Percentiles rank a stretch among this genome's conserved stretches.
Conservation (phyloP, 495 filamentous ascomycete species). For the Aspergillus diversus region DNA sequence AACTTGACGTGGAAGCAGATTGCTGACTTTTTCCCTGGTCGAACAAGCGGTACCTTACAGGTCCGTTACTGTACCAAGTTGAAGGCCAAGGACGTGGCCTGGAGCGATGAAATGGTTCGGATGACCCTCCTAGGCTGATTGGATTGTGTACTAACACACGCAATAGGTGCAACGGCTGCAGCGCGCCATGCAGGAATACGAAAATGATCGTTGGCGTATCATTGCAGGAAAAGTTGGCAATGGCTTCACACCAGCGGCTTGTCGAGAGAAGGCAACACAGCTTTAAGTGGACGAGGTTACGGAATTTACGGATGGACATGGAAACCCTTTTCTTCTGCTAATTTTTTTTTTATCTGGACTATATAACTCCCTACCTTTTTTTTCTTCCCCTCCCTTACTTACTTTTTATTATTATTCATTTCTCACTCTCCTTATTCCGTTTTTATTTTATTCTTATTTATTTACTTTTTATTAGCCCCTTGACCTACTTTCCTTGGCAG, state of each 20-base stretch:
- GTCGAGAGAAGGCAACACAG: conserved; percentile 76
- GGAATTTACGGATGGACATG: conserved; percentile 20
- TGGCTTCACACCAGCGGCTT: conserved; percentile 82
- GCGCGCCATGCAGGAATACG: conserved; percentile 81
- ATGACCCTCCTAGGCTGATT: conserved; percentile 16
- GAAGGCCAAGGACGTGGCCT: conserved; percentile 88
- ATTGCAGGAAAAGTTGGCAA: conserved; percentile 84
- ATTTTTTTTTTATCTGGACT: conserved; percentile 1
- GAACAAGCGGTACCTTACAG: conserved; percentile 85
- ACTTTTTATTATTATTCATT: conserved; percentile 4
- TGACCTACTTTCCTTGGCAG: conserved; percentile 23
- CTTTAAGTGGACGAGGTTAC: conserved; percentile 32
- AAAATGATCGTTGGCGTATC: conserved; percentile 87
- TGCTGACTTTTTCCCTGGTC: conserved; percentile 88
- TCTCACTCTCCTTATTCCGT: conserved; percentile 10
- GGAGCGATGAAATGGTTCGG: conserved; percentile 89
- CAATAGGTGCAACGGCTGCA: conserved; percentile 74
- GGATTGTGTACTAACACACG: conserved; percentile 13
- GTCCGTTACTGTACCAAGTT: conserved; percentile 93
- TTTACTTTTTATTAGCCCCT: conserved; percentile 6
- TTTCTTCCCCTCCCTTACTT: neutral
- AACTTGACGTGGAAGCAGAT: conserved; percentile 96
- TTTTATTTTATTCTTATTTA: conserved; percentile 14
- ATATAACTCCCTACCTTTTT: neutral
- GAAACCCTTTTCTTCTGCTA: neutral